Evolutionary conservation across 1,139 yeast genomes (phyloP), one percentile per base, ranked within the genome.

Genomic region (Pneumocystis canis): DNA sequence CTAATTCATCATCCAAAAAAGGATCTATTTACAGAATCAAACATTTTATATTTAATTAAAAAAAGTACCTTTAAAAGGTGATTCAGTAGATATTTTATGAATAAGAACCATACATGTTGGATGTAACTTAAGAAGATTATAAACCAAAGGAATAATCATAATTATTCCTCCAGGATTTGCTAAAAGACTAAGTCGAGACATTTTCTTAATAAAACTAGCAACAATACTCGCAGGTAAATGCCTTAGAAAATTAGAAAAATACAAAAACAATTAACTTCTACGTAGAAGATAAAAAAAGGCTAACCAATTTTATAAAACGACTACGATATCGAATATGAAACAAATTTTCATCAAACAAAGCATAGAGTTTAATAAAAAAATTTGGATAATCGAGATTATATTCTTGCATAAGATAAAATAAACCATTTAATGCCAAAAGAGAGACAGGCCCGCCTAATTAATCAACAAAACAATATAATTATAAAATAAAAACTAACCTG

Each of bases 101-200:
- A 92, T 79, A 81, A 92, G 78, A 31, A 85, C 78, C 96, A 90
- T 90, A 77, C 97, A 89, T 3, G 92, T 82, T 56, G 97, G 97
- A 74, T 92, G 97, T 69, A 88, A 82, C 72, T 89, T 90, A 68
- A 94, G 75, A 68, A 89, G 79, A 73, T 92, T 92, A 75, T 92
- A 92, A 30, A 89, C 80, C 72, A 92, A 88, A n/a, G 98, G 98
- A 37, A 92, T 80, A 35, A 88, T 80, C 9, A 89, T 82, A 32
- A 92, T 95, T 59, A 87, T 83, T 1, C 97, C 97, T 0, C 96
- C 82, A 1, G 97, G 96, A 58, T 95, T 88, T 0, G 95, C 84
- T n/a, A 82, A 79, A 58, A 90, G 72, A 0, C 94, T 78, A 62
- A 90, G 77, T 64, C 95, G 79, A 1, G 96, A 84, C 69, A 92